Percentiles rank a stretch among this genome's conserved stretches.
Evolutionary conservation across 805 yeast genomes (phyloP).

Genomic region (Candida corydali): DNA sequence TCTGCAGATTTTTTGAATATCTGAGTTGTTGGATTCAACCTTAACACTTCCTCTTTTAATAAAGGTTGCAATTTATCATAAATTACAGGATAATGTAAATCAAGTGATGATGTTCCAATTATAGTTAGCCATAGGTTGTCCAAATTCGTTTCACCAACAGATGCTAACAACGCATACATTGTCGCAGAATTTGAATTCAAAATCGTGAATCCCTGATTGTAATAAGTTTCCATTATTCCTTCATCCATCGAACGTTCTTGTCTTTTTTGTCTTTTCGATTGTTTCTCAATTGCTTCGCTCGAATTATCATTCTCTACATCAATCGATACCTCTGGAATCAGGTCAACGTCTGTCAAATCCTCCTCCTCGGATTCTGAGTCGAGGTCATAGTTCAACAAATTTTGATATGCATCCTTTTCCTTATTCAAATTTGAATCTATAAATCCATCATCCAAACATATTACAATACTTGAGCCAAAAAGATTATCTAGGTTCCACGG

Average conservation of each 20-base stretch:
- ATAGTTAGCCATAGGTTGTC: constrained; percentile 81
- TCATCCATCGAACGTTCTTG: constrained; percentile 45
- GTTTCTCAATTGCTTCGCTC: constrained; percentile 24
- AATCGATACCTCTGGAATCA: constrained; percentile 7
- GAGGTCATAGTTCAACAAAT: constrained; percentile 39
- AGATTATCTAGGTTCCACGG: constrained; percentile 96
- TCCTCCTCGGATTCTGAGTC: constrained; percentile 24
- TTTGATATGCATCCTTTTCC: constrained; percentile 61
- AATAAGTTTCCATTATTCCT: constrained; percentile 64
- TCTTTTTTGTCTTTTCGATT: constrained; percentile 26
- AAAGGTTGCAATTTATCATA: constrained; percentile 71
- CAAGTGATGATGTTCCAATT: constrained; percentile 82
- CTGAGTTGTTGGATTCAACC: constrained; percentile 47
- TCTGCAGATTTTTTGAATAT: constrained; percentile 30
- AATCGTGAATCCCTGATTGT: constrained; percentile 77
- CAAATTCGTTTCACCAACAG: constrained; percentile 74
- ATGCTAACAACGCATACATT: constrained; percentile 72
- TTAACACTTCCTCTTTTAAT: constrained; percentile 74
- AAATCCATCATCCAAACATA: constrained; percentile 84
- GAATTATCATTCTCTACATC: constrained; percentile 21
- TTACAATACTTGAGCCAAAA: constrained; percentile 74
- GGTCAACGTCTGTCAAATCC: constrained; percentile 11
- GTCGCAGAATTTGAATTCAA: constrained; percentile 74
- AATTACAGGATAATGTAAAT: constrained; percentile 66
- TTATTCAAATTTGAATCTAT: constrained; percentile 53